Conservation (phyloP, 768 basidiomycete genomes). For the Piloderma croceum region DNA sequence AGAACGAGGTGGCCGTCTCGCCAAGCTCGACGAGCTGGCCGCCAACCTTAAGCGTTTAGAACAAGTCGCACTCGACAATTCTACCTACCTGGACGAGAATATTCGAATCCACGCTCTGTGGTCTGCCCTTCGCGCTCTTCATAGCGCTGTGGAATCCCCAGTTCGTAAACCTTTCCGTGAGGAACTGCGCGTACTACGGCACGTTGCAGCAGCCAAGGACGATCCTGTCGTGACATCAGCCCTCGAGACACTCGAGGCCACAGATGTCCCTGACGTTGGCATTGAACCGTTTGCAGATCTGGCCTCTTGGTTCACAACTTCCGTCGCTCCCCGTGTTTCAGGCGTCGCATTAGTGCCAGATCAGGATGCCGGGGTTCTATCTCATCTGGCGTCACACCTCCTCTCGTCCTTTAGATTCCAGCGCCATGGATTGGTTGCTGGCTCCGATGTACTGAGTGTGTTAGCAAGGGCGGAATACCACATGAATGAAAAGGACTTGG, state of each 20-base stretch:
- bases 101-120: slow-evolving; percentile 87
- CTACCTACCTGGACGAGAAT: slow-evolving; percentile 86
- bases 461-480: slow-evolving; percentile 85
- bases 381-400: slow-evolving; percentile 77
- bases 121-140: slow-evolving; percentile 84
- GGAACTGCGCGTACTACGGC: slow-evolving; percentile 79
- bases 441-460: slow-evolving; percentile 81
- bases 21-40: slow-evolving; percentile 91
- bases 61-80: slow-evolving; percentile 87
- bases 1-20: slow-evolving; percentile 91
- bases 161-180: slow-evolving; percentile 81
- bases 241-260: slow-evolving; percentile 62
- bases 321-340: slow-evolving; percentile 78
- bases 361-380: slow-evolving; percentile 79
- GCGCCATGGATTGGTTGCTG: slow-evolving; percentile 71
- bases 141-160: slow-evolving; percentile 55
- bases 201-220: slow-evolving; percentile 64
- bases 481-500: slow-evolving; percentile 84
- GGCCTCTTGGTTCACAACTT: slow-evolving; percentile 82
- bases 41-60: slow-evolving; percentile 88
- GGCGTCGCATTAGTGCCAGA: slow-evolving; percentile 93
- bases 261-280: slow-evolving; percentile 70
- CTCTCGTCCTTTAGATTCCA: slow-evolving; percentile 76
- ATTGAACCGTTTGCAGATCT: slow-evolving; percentile 89
- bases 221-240: slow-evolving; percentile 62